Base-by-base conservation (phyloP, 352 stramenopile species). In the Phytopythium kandeliae region DNA sequence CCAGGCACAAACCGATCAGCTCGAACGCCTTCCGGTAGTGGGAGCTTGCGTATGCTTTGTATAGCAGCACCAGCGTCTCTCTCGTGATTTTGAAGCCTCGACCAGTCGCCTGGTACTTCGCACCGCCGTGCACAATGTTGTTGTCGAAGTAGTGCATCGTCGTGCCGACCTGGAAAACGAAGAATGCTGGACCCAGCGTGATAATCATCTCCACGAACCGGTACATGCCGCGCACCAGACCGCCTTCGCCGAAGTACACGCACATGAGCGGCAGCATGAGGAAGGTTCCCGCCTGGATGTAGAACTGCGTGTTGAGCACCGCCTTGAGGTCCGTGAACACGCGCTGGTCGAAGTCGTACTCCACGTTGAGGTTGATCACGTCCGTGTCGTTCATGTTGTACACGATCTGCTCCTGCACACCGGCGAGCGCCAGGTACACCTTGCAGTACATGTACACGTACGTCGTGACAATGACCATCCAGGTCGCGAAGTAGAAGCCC, bases 21-120 rank as follows among this genome's bases (percentile, higher is more conserved):
- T 99, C 97, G 10, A 99, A 90, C 28, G 94, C 97, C 56, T 98
- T 87, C 67, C 99, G 99, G 47, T 99, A 94, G 74, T 99, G 97
- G 54, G 87, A 98, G 44, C 96, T 92, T 12, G 97, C 96, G 65
- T 99, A 99, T 71, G 99, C 99, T 7, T 96, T 89, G 65, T 85
- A 99, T 6, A 98, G 74, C 56, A 99, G 96, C 28, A 97, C 96
- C 61, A 99, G 98, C 34, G 96, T 92, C 52, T 97, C 96, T 74
- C 99, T 96, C 71, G 98, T 97, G 55, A 97, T 99, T 25, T 98
- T 97, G 77, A 99, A 99, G 50, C 97, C 97, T 87, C 97, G 89
- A 69, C 97, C 97, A 12, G 97, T 99, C 16, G 96, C 89, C 41
- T 96, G 88, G 68, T 99, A 99, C 71, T 98, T 98, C 5, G 97